Base-by-base conservation (phyloP, 257 asterid species). In the Solanum virginianum region DNA sequence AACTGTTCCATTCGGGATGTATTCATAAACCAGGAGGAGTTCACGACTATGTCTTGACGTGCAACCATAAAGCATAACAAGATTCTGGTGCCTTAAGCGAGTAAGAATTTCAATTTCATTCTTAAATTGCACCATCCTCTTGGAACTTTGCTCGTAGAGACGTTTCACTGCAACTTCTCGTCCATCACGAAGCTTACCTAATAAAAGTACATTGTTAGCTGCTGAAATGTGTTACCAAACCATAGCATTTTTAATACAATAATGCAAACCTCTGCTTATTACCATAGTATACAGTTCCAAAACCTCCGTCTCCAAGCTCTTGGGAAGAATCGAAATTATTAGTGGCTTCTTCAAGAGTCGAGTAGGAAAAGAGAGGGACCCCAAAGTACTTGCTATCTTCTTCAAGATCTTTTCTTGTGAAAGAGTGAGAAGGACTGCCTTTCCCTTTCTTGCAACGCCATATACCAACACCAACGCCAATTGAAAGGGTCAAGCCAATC, bases 141-240 rank as follows among this genome's bases (percentile, higher is more conserved):
- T 84, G 81, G 22, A 85, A 90, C 87, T 92, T 87, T 89, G 90
- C 88, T 92, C 92, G 14, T 90, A 89, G 1, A 92, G 85, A 10
- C 93, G 91, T 87, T 92, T 92, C n/a, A 92, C 86, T 17, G 94
- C 95, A 3, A 92, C 94, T 84, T 92, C 95, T 63, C 95, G 88
- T 63, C 94, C 93, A 59, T 92, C 94, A 13, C 16, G 26, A 9
- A 92, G 94, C 84, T 90, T 90, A 57, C 94, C 95, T 92, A 60
- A 62, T 83, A 60, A 79, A 43, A 24, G 16, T 20, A 69, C 69
- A 83, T 9, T 2, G 45, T 77, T 77, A 51, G 65, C 49, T 77
- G 9, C 16, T 24, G 65, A 51, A 79, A 16, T 55, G 16, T 16
- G 49, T 26, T 53, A 51, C 26, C 16, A 79, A 79, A 32, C 5